Conservation (phyloP, 805 yeast genomes). For the Barnettozyma vustinii region DNA sequence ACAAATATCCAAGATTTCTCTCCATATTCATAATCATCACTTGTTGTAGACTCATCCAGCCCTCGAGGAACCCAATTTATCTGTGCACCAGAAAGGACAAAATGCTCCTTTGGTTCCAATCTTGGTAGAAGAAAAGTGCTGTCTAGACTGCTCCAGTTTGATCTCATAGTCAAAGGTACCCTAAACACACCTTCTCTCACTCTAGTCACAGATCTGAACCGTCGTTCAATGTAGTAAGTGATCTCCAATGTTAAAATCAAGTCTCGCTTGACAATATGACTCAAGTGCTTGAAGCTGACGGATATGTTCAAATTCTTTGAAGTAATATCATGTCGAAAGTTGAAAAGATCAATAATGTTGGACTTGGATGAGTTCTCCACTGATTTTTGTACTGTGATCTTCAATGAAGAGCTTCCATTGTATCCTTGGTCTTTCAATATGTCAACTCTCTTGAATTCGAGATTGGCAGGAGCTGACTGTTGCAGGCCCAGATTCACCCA, state of each 20-base stretch:
- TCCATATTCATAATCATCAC: not conserved
- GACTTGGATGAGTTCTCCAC: constrained; percentile 16
- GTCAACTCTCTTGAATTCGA: constrained; percentile 16
- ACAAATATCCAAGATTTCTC: constrained; percentile 25
- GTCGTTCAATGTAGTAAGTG: constrained; percentile 30
- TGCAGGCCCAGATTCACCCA: constrained; percentile 38
- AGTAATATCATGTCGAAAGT: constrained; percentile 24
- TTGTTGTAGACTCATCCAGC: not conserved
- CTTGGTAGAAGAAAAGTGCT: constrained; percentile 15
- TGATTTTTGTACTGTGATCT: constrained; percentile 18
- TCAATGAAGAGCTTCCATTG: constrained; percentile 34
- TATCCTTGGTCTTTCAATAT: constrained; percentile 24
- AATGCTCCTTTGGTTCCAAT: constrained; percentile 21
- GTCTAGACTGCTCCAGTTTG: constrained; percentile 19
- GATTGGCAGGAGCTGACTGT: constrained; percentile 26
- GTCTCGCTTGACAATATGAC: constrained; percentile 12
- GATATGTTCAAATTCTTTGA: constrained; percentile 15
- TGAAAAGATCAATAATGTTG: constrained; percentile 22
- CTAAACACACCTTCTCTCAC: constrained; percentile 28
- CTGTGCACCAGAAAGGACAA: constrained; percentile 20
- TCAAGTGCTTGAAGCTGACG: constrained; percentile 25
- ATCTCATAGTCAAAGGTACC: constrained; percentile 27
- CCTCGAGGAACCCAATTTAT: constrained; percentile 15
- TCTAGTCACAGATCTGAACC: constrained; percentile 25
- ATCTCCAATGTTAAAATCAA: constrained; percentile 28